Evolutionary conservation across 1,284 basidiomycete genomes (phyloP), one percentile per base, ranked within the genome.

Genomic region (Paramarasmius palmivorus): DNA sequence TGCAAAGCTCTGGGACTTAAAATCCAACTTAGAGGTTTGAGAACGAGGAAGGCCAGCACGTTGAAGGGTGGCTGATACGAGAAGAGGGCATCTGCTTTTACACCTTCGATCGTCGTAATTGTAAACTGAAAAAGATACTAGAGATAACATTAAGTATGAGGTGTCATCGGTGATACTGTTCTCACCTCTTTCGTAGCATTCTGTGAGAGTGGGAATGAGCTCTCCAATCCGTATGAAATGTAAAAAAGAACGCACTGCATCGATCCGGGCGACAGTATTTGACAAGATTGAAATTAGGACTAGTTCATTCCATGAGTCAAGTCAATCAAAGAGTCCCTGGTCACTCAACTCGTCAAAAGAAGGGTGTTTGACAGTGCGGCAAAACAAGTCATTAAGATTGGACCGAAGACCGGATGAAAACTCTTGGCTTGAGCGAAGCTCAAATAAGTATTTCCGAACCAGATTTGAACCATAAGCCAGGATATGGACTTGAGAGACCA

Each of bases 61-160:
- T 92, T 92, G 76, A 92, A 92, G 0, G 92, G 92, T 1, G 90
- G 92, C 59, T 93, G 86, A 66, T 95, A 95, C 49, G 88, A 92
- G 73, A 95, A 93, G n/a, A 96, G 73, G 0, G 90, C 90, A 67
- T 95, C 92, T 5, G 86, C 86, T 68, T 93, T 93, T 65, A 93
- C 89, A 8, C 93, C 92, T 75, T 95, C 92, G 50, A 97, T 90
- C 0, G 93, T 95, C 26, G 81, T 76, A 54, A 97, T 91, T 1
- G 92, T 84, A 63, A 83, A 88, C 69, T 96, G 92, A 71, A 93
- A 97, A 37, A 96, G 74, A 70, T 93, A 91, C 86, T 93, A 60
- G 3, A 38, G 47, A 50, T 38, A 54, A 65, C 45, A 59, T 52
- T 44, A 26, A 25, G 14, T 6, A n/a, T 39, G 14, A 38, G 23